Base-by-base conservation (phyloP, 352 stramenopile genomes). In the Blastocystis sp. region DNA sequence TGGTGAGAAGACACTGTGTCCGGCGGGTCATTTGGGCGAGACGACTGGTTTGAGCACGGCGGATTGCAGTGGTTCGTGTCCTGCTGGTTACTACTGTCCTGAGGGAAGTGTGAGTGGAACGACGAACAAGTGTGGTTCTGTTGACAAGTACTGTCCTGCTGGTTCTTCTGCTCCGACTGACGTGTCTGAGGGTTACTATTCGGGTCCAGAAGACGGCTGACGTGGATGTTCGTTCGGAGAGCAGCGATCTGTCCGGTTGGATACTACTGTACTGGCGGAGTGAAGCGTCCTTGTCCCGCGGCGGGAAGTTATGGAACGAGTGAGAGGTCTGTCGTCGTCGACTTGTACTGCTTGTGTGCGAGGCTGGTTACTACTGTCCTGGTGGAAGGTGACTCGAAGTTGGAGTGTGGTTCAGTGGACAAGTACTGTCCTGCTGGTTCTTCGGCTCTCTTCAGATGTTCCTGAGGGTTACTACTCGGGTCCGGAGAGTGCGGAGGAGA, bases 51-150 rank as follows among this genome's bases (percentile, higher is more conserved):
- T 81, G n/a, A 63, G 48, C 0, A 42, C 48, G n/a, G 28, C 28
- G 28, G 28, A 34, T 34, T 81, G 71, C 28, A 38, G 48, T 65
- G 71, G 71, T 42, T 24, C 60, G 4, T 81, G 71, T 64, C 71
- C 42, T 42, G n/a, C 43, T 54, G 71, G 71, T 2, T 81, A 65
- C 28, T 81, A 64, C n/a, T 81, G 71, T 64, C 48, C 71, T 63
- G 42, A 63, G 42, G 71, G 48, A 24, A 52, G 19, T 54, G 43
- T 48, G 0, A 11, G 19, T 21, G 28, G 10, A n/a, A n/a, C 24
- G 11, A 21, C 42, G 19, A 52, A 81, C 48, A 14, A 24, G 52
- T 81, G 70, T 81, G 70, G 70, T 65, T 21, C 19, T 66, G 48
- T 81, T 40, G 70, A 81, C 65, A 38, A 48, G 21, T 43, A 81